phyloP scores from a whole-genome alignment of 805 yeast genomes.

The Myxozyma geophila region DNA sequence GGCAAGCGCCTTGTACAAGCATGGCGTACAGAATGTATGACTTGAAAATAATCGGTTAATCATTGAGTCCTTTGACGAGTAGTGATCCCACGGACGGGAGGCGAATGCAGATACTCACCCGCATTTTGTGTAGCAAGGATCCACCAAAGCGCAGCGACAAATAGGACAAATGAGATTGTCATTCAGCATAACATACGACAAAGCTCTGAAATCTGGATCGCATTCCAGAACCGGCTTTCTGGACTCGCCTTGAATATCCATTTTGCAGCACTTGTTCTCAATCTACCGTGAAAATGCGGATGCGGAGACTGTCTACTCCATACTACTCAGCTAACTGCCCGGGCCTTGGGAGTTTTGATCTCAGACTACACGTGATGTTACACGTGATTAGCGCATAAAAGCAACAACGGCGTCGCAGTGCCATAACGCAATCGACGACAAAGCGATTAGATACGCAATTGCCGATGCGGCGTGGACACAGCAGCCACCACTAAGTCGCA shows the following conservation, averaged over 20 bases:
- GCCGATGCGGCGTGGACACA: neutral
- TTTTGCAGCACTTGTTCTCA: neutral
- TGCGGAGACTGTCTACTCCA: no score
- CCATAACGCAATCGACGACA: neutral
- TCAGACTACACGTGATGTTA: no score
- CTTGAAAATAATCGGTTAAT: conserved; percentile 10
- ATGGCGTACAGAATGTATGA: conserved; percentile 66
- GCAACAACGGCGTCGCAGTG: neutral
- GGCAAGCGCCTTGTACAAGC: conserved; percentile 47
- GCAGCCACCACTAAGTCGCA: neutral
- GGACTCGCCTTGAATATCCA: neutral
- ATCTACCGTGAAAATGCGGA: no score
- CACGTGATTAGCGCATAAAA: neutral
- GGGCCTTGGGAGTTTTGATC: conserved; percentile 1
- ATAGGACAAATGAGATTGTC: conserved; percentile 56
- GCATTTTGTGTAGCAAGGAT: conserved; percentile 66
- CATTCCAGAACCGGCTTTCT: neutral
- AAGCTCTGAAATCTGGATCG: conserved; percentile 23
- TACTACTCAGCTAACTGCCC: no score
- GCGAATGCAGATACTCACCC: conserved; percentile 45
- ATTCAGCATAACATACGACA: conserved; percentile 27
- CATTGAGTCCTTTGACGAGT: neutral
- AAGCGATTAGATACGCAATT: conserved; percentile 2
- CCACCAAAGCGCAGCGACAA: conserved; percentile 66
- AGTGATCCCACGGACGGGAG: neutral